Evolutionary conservation across 2,329 filamentous ascomycete genomes (phyloP), one percentile per base, ranked within the genome.

Genomic region (Xylariales sp.): DNA sequence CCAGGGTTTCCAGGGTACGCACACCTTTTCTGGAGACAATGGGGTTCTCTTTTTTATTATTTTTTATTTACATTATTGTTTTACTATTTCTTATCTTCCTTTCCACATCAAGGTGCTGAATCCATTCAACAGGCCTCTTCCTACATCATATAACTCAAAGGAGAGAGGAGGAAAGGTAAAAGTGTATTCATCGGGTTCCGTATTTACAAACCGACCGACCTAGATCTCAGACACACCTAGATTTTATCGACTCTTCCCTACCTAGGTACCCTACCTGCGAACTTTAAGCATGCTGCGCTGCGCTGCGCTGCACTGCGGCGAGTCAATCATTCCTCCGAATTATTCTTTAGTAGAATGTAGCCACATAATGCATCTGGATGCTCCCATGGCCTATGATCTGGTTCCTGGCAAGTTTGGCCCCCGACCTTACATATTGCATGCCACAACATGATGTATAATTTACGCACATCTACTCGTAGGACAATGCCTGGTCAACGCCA

Each of bases 401-500:
- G 49, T 57, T 64, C 55, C 36, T 63, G 62, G 48, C 39, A 53
- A 55, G 30, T 62, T 50, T 61, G 60, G 61, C 60, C 53, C 71
- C 43, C 70, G 68, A 72, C 70, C 60, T 68, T 69, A 73, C 69
- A 72, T 72, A 73, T 70, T 72, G 68, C 69, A 75, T 75, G 69
- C 67, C 73, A 76, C 72, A 70, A 69, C 73, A 75, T 74, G 68
- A 75, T 73, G 71, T 74, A 72, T 74, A 75, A 72, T 72, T 66
- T 65, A 70, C 64, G 57, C 72, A 70, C 70, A 66, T 73, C 65
- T 74, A 68, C 70, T 68, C 57, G 68, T 69, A 55, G 53, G 43
- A 60, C 62, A 64, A 53, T 61, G 58, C 58, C 54, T 62, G 64
- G 65, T 62, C 36, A 28, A 52, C 46, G 28, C 45, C 61, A 50